Conservation (phyloP, 371 early-diverging fungal genomes). For the Lichtheimia corymbifera region DNA sequence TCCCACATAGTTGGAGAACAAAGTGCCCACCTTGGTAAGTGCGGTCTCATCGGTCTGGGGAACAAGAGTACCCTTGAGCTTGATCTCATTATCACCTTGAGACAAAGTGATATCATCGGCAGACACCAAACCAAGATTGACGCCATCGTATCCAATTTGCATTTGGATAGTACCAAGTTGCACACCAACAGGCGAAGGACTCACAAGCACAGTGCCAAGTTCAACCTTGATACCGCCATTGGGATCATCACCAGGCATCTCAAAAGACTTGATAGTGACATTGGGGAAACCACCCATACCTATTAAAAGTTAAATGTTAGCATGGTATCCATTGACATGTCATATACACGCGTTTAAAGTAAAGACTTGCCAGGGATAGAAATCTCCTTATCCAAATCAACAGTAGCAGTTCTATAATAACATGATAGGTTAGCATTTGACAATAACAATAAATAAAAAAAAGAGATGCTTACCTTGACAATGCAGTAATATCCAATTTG, state of each 20-base stretch:
- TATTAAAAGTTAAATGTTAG: constrained; percentile 12
- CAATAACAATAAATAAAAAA: constrained; percentile 40
- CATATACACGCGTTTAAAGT: neutral
- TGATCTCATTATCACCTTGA: constrained; percentile 50
- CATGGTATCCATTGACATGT: neutral
- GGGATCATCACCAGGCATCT: constrained; percentile 61
- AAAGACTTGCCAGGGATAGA: constrained; percentile 29
- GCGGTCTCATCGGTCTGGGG: constrained; percentile 51
- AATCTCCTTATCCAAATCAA: constrained; percentile 41
- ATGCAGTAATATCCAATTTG: constrained; percentile 57
- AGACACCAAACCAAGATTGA: constrained; percentile 52
- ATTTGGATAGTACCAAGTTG: constrained; percentile 59
- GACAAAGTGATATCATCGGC: constrained; percentile 48
- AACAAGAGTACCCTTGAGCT: constrained; percentile 53
- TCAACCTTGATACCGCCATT: constrained; percentile 56
- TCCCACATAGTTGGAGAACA: constrained; percentile 60
- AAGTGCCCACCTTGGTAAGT: constrained; percentile 45
- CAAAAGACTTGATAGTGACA: constrained; percentile 56
- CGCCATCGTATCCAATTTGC: constrained; percentile 52
- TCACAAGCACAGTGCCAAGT: constrained; percentile 54
- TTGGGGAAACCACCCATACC: constrained; percentile 62
- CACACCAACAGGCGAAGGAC: constrained; percentile 64
- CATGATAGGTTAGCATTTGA: constrained; percentile 16
- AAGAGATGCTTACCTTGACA: constrained; percentile 48
- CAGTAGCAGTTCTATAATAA: constrained; percentile 40